Evolutionary conservation across 2,329 filamentous ascomycete species (phyloP), one percentile per base, ranked within the genome.

Genomic region (Atkinsonella hypoxylon): DNA sequence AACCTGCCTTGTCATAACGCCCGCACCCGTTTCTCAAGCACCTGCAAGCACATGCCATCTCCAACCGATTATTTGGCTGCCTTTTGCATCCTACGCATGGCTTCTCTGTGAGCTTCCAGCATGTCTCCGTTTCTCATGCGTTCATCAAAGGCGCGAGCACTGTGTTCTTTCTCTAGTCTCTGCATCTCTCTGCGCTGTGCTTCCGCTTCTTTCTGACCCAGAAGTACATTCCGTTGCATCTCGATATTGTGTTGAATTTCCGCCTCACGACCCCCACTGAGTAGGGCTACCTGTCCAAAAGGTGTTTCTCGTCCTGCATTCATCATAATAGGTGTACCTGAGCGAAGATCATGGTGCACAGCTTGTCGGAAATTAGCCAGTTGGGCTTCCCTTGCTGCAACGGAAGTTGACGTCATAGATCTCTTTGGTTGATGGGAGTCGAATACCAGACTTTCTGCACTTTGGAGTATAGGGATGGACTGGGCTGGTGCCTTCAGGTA

Each of bases 101-200:
- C 87, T 55, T 90, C 84, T 18, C 85, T 77, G 64, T 96, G 90
- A 20, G 83, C 76, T 44, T 87, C 84, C 48, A 86, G 72, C 71
- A 95, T 78, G 55, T 85, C 80, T 0, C 83, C 83, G 15, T 79
- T 81, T 49, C 87, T 76, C 85, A 94, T 93, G 56, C 80, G 76
- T 64, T 84, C 80, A 56, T 89, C 85, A 59, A 89, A 82, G 38
- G 75, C 75, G 47, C 77, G 77, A 13, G 87, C 81, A 6, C 74
- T 72, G 49, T 77, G 71, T 55, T 80, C 75, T 56, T 76, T 77
- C 46, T 77, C 78, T 41, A 72, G 68, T 50, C 75, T 73, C 57
- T 81, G 77, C 59, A 76, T 71, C 62, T 83, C 78, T 48, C 75
- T 74, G 48, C 75, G 74, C 60, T 78, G 73, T 48, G 80, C 75